Percentiles rank a stretch among this genome's conserved stretches.
Conservation (phyloP, 192 early-diverging fungal species). For the Geranomyces michiganensis region DNA sequence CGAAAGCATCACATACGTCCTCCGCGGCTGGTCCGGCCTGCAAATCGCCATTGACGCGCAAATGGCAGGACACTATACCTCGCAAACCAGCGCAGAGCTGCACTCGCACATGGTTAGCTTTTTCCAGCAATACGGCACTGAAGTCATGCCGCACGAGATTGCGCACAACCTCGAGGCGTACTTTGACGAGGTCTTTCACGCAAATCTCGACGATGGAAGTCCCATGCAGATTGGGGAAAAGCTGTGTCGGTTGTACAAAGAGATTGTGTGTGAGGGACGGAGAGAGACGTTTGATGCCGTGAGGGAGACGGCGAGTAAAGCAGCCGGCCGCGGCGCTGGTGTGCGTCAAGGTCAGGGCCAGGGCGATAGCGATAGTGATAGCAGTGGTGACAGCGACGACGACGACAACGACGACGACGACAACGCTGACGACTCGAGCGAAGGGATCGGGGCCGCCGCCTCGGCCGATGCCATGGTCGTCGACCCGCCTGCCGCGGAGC, state of each 20-base stretch:
- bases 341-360: constrained; percentile 31
- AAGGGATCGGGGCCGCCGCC: constrained; percentile 1
- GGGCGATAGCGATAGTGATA: constrained; percentile 72
- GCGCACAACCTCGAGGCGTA: constrained; percentile 49
- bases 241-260: constrained; percentile 76
- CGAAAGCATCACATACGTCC: constrained; percentile 20
- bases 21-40: constrained; percentile 55
- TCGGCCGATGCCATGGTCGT: constrained; percentile 23
- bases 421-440: constrained; percentile 66
- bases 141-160: constrained; percentile 48
- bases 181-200: constrained; percentile 54
- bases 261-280: constrained; percentile 55
- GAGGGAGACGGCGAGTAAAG: constrained; percentile 60
- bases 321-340: constrained; percentile 60
- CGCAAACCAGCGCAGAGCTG: constrained; percentile 30
- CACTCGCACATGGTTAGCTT: constrained; percentile 41
- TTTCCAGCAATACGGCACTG: constrained; percentile 40
- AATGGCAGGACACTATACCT: constrained; percentile 40
- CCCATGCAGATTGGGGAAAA: constrained; percentile 76
- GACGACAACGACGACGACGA: constrained; percentile 61
- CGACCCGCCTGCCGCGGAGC: background rate
- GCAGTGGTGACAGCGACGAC: constrained; percentile 59
- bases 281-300: constrained; percentile 27
- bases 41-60: constrained; percentile 53
- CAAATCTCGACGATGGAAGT: constrained; percentile 76